These are phyloP conservation scores for Paramyrothecium sp. DNA, from an alignment of 2,329 filamentous ascomycete genomes.

Conservation along the genomic window DNA sequence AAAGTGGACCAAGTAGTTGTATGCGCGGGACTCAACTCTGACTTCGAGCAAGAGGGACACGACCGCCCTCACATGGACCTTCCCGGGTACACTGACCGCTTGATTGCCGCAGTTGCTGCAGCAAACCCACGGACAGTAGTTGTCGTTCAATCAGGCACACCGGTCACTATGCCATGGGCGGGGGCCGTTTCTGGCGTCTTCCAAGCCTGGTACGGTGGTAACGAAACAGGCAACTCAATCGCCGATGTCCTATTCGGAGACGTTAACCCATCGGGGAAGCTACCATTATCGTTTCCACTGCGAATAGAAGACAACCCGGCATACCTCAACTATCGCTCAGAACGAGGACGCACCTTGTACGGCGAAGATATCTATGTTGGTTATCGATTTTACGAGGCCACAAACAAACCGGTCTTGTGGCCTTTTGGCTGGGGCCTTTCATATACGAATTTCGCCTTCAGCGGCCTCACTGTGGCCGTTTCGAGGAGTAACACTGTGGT, in stretches of 20 bases:
- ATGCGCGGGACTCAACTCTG: constrained; percentile 51
- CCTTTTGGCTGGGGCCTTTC: constrained; percentile 67
- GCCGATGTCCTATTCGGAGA: constrained; percentile 66
- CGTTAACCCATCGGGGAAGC: constrained; percentile 54
- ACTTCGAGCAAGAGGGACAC: constrained; percentile 46
- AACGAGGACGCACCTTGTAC: constrained; percentile 68
- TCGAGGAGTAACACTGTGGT: neutral
- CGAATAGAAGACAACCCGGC: no score
- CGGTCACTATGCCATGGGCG: constrained; percentile 43
- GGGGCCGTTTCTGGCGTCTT: constrained; percentile 46
- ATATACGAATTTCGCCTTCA: constrained; percentile 58
- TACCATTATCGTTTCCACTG: no score
- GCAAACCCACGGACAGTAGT: constrained; percentile 57
- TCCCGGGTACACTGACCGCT: constrained; percentile 54
- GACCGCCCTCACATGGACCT: constrained; percentile 68
- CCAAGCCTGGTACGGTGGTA: constrained; percentile 70
- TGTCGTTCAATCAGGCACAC: constrained; percentile 60
- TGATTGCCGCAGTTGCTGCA: constrained; percentile 52
- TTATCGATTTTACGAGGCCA: constrained; percentile 65
- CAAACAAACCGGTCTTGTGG: constrained; percentile 48
- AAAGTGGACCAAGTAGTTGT: constrained; percentile 54
- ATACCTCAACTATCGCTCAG: no score
- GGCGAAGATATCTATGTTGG: constrained; percentile 72
- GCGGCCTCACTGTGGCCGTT: neutral
- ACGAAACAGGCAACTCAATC: constrained; percentile 69